These are phyloP conservation scores for Pyricularia grisea DNA, from an alignment of 2,329 filamentous ascomycete genomes.

Conservation along the genomic window DNA sequence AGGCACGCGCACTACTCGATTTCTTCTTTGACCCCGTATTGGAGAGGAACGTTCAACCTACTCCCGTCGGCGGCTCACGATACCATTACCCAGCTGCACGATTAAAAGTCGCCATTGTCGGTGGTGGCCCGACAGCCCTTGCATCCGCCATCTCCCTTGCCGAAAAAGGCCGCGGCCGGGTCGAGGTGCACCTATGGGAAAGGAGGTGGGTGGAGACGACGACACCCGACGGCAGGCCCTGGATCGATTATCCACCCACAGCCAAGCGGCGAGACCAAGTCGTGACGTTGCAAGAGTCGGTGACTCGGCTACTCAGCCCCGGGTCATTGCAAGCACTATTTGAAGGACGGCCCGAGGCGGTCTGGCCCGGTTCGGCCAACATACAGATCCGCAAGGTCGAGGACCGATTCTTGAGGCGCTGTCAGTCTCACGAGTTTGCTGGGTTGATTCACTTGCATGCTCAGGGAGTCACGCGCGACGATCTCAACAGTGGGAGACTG, in stretches of 20 bases:
- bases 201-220: conserved; percentile 19
- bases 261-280: conserved; percentile 24
- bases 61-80: conserved; percentile 12
- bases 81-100: conserved; percentile 17
- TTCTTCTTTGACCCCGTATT: conserved; percentile 26
- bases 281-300: conserved; percentile 24
- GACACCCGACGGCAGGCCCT: conserved; percentile 7
- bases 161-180: conserved; percentile 20
- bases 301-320: conserved; percentile 19
- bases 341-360: conserved; percentile 20
- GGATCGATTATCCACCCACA: conserved; percentile 19
- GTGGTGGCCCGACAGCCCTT: conserved; percentile 3
- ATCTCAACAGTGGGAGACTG: conserved; percentile 16
- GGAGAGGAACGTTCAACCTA: conserved; percentile 15
- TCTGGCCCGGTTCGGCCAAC: conserved; percentile 26
- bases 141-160: conserved; percentile 19
- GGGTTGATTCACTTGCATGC: conserved; percentile 22
- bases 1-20: conserved; percentile 17
- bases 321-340: conserved; percentile 20
- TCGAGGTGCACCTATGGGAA: conserved; percentile 25
- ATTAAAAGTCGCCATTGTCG: conserved; percentile 2
- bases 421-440: conserved; percentile 21
- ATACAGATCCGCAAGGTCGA: conserved; percentile 29
- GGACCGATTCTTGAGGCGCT: conserved; percentile 22
- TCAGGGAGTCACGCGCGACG: conserved; percentile 19